Evolutionary conservation across 2,329 filamentous ascomycete species (phyloP), one percentile per base, ranked within the genome.

Genomic region (Fusarium coicis): DNA sequence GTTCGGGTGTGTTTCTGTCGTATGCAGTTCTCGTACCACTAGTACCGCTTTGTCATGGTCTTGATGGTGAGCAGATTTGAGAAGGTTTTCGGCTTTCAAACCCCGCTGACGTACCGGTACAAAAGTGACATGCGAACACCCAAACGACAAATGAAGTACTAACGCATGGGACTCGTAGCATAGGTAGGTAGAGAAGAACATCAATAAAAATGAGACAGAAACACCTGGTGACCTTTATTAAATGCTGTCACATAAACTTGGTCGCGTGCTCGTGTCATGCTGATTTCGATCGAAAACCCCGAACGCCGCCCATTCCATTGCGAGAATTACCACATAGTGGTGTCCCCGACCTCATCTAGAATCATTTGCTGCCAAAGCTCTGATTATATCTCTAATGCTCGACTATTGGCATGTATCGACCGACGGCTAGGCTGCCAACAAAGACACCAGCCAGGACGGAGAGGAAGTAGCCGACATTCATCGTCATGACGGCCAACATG

Each of bases 401-500:
- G 19, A 83, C 81, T 28, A 83, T 74, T 49, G 84, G 79, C 34
- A 85, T 85, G 76, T 91, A 96, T 72, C 95, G 89, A 36, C 95
- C 94, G 68, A 96, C 88, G 1, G 90, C 88, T 47, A 98, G 83
- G 80, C 96, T 96, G 30, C 96, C 96, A n/a, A 97, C 79, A 79
- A 98, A 98, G 4, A 93, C 89, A 40, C 93, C 93, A 2, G 87
- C 91, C 11, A 96, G 86, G n/a, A 95, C 88, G 0, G 93, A 95
- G 61, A 94, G 82, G 80, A 96, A 96, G 80, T 96, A 96, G 18
- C 93, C 94, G 21, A 96, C 88, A 76, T 96, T 96, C 85, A 94
- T 90, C 3, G 93, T 95, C 94, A 96, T 97, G 79, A 97, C 93
- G 19, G 93, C 93, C 83, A 97, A 84, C 95, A 97, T 97, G 67